These are phyloP conservation scores for Leccinum pellstonianum DNA, from an alignment of 768 basidiomycete species.

Conservation along the genomic window DNA sequence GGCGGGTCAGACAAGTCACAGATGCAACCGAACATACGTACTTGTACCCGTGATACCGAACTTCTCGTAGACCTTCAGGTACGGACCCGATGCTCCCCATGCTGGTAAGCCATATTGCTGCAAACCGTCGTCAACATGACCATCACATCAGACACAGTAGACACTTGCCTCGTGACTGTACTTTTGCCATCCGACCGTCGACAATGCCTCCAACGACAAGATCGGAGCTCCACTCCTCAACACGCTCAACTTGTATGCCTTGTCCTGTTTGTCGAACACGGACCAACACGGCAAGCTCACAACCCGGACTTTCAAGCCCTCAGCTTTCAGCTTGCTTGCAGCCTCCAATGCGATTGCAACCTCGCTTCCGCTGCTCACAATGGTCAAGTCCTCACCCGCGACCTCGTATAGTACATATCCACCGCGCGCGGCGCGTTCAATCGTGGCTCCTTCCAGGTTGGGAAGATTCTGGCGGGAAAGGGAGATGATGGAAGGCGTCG, in stretches of 20 bases:
- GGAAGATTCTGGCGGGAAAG: slow-evolving; percentile 91
- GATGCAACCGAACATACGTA: slow-evolving; percentile 35
- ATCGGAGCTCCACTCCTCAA: slow-evolving; percentile 88
- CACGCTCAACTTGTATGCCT: slow-evolving; percentile 79
- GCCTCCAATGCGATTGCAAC: slow-evolving; percentile 87
- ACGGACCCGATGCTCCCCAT: slow-evolving; percentile 91
- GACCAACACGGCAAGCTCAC: slow-evolving; percentile 91
- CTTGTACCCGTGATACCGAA: slow-evolving; percentile 79
- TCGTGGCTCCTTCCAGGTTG: slow-evolving; percentile 83
- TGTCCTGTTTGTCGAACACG: slow-evolving; percentile 79
- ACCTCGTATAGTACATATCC: slow-evolving; percentile 90
- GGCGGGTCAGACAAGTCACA: slow-evolving; percentile 10
- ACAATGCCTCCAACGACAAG: slow-evolving; percentile 83
- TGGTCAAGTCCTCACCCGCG: slow-evolving; percentile 73
- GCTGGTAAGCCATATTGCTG: slow-evolving; percentile 69
- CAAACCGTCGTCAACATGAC: slow-evolving; percentile 2
- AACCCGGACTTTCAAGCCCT: slow-evolving; percentile 79
- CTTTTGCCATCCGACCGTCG: slow-evolving; percentile 83
- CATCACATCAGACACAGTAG: background rate
- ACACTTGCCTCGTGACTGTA: slow-evolving; percentile 76
- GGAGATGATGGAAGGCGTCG: slow-evolving; percentile 81
- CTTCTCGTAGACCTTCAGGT: slow-evolving; percentile 88
- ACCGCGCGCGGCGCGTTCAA: slow-evolving; percentile 80
- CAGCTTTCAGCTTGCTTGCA: slow-evolving; percentile 69
- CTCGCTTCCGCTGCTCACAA: slow-evolving; percentile 89